Percentiles rank a stretch among this genome's conserved stretches.
phyloP scores from a whole-genome alignment of 2,329 filamentous ascomycete genomes.

The Colletotrichum sp. region DNA sequence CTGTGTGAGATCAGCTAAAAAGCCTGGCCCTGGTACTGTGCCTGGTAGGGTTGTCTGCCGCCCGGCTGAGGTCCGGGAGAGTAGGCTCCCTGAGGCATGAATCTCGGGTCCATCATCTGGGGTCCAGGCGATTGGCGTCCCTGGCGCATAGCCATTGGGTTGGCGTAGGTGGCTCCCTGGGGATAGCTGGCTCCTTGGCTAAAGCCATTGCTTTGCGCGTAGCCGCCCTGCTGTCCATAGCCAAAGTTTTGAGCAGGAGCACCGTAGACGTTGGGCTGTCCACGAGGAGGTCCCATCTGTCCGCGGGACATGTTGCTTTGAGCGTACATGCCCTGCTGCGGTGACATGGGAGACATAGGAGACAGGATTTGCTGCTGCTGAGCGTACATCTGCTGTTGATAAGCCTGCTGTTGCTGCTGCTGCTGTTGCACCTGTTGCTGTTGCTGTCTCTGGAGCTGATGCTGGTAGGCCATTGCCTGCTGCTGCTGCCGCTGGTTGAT shows the following conservation, averaged over 20 bases:
- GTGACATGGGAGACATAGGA: background rate
- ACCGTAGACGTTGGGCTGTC: slow-evolving; percentile 3
- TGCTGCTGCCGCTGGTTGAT: slow-evolving; percentile 68
- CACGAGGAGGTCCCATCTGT: background rate
- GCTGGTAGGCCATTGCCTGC: slow-evolving; percentile 35
- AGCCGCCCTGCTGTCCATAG: background rate
- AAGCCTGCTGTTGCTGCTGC: slow-evolving; percentile 33
- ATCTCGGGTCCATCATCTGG: slow-evolving; percentile 30
- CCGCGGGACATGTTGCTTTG: slow-evolving; percentile 20
- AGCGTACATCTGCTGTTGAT: slow-evolving; percentile 37
- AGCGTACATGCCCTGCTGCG: slow-evolving; percentile 12
- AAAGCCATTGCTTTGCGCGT: background rate
- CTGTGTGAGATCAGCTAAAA: background rate
- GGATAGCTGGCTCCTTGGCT: background rate
- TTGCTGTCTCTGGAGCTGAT: slow-evolving; percentile 37
- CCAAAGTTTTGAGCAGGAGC: background rate
- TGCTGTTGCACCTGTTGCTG: slow-evolving; percentile 38
- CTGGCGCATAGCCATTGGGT: slow-evolving; percentile 31
- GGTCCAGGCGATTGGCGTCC: slow-evolving; percentile 27
- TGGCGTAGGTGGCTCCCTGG: slow-evolving; percentile 8
- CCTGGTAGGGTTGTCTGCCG: slow-evolving; percentile 4
- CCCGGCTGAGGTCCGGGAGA: slow-evolving; percentile 16
- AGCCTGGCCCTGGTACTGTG: slow-evolving; percentile 40
- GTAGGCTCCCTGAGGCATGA: slow-evolving; percentile 26
- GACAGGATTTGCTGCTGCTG: slow-evolving; percentile 18